Percentiles rank a stretch among this genome's conserved stretches.
These are phyloP conservation scores for Wallemia ichthyophaga DNA, from an alignment of 1,284 basidiomycete genomes.

Conservation along the genomic window DNA sequence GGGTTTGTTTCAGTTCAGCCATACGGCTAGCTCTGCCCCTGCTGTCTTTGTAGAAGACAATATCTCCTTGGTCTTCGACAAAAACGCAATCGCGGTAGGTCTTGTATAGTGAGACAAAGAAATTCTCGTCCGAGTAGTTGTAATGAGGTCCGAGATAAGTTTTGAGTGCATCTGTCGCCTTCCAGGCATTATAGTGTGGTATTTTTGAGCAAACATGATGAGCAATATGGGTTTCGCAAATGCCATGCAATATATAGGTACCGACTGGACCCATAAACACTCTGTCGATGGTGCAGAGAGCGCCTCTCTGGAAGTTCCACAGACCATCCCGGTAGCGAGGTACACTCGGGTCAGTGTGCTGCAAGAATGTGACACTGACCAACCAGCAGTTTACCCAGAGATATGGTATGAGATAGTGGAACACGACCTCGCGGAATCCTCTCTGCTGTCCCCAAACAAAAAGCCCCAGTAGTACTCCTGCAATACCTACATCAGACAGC, in stretches of 20 bases:
- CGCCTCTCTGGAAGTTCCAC: constrained; percentile 86
- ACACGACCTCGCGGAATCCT: constrained; percentile 45
- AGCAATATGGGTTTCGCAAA: constrained; percentile 71
- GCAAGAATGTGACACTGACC: constrained; percentile 73
- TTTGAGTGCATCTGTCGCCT: constrained; percentile 66
- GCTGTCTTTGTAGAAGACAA: constrained; percentile 75
- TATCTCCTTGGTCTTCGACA: constrained; percentile 69
- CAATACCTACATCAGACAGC: constrained; percentile 55
- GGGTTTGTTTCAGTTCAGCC: neutral
- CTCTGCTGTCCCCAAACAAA: constrained; percentile 28
- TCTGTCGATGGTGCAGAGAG: constrained; percentile 76
- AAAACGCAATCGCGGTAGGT: constrained; percentile 28
- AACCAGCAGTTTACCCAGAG: constrained; percentile 68
- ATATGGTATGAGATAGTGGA: constrained; percentile 49
- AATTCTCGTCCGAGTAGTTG: constrained; percentile 21
- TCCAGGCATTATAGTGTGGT: constrained; percentile 63
- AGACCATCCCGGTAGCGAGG: constrained; percentile 67
- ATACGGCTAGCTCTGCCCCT: constrained; percentile 36
- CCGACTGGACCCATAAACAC: constrained; percentile 32
- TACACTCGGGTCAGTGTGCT: constrained; percentile 82
- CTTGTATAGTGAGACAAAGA: constrained; percentile 22
- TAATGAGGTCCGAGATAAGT: constrained; percentile 34
- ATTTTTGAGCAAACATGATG: constrained; percentile 82
- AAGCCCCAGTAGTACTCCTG: constrained; percentile 35
- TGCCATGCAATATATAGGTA: constrained; percentile 30